These are phyloP conservation scores for Cryphonectria carpinicola DNA, from an alignment of 2,329 filamentous ascomycete species.

Conservation along the genomic window DNA sequence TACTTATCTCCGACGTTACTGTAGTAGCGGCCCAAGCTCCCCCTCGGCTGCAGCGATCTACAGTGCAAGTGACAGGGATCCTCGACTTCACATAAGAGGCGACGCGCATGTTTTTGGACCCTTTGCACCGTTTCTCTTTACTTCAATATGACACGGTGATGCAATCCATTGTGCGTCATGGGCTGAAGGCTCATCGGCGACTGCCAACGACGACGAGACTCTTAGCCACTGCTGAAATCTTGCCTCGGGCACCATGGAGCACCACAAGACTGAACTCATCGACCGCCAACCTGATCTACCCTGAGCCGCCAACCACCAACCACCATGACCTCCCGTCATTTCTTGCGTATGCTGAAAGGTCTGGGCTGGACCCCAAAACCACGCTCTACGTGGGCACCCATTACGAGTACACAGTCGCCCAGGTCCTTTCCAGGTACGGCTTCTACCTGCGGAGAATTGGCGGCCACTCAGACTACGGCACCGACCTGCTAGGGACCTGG, in stretches of 20 bases:
- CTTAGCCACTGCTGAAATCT: neutral
- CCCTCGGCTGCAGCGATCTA: constrained; percentile 3
- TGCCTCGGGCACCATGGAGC: constrained; percentile 11
- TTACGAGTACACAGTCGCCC: constrained; percentile 73
- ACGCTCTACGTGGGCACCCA: constrained; percentile 72
- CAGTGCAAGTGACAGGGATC: constrained; percentile 9
- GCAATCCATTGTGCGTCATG: constrained; percentile 20
- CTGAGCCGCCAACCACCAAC: constrained; percentile 49
- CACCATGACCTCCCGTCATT: constrained; percentile 71
- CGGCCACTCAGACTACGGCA: constrained; percentile 68
- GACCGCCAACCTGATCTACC: constrained; percentile 43
- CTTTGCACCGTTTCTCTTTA: neutral
- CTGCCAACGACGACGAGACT: neutral
- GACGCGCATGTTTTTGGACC: neutral
- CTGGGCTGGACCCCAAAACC: constrained; percentile 56
- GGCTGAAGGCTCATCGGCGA: constrained; percentile 22
- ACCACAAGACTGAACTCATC: constrained; percentile 19
- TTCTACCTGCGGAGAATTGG: constrained; percentile 70
- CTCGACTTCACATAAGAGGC: neutral
- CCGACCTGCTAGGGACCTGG: constrained; percentile 77
- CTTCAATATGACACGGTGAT: constrained; percentile 26
- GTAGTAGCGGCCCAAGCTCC: constrained; percentile 19
- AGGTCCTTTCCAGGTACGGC: constrained; percentile 60
- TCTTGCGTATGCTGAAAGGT: constrained; percentile 63
- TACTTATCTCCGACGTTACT: constrained; percentile 8